These are phyloP conservation scores for Diaporthe nobilis DNA, from an alignment of 2,329 filamentous ascomycete species.

Conservation along the genomic window DNA sequence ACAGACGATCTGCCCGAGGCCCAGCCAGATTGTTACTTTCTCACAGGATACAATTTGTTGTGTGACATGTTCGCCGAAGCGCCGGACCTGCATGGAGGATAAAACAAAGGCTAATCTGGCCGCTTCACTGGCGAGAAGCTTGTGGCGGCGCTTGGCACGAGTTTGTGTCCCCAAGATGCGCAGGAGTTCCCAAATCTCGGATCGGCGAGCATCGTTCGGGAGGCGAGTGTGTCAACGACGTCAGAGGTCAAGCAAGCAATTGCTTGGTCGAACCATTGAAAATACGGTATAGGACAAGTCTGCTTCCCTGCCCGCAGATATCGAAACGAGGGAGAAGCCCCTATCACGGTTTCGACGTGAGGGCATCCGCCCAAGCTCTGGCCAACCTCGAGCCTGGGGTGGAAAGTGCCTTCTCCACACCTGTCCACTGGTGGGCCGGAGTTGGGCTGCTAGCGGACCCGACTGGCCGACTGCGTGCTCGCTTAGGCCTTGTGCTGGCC, in stretches of 20 bases:
- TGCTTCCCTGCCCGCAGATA: conserved; percentile 7
- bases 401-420: not conserved
- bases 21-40: not conserved
- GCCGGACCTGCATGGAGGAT: not conserved
- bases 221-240: conserved; percentile 26
- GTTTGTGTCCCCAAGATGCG: not conserved
- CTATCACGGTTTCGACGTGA: conserved; percentile 31
- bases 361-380: conserved; percentile 5
- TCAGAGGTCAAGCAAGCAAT: conserved; percentile 16
- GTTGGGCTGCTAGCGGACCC: not conserved
- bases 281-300: not conserved
- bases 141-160: conserved; percentile 23
- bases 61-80: conserved; percentile 27
- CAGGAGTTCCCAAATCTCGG: conserved; percentile 27
- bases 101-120: conserved; percentile 5
- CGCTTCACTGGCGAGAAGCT: not conserved
- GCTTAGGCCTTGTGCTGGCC: not conserved
- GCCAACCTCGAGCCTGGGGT: conserved; percentile 16
- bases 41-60: not conserved
- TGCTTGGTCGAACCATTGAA: conserved; percentile 18
- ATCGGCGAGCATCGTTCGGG: conserved; percentile 2
- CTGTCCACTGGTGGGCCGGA: not conserved
- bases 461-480: conserved; percentile 2
- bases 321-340: conserved; percentile 19
- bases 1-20: conserved; percentile 4